A percentile compares a stretch with the other conserved stretches of the same genome.
These are phyloP conservation scores for Fraxinus cuspidata DNA, from an alignment of 257 asterid species.

Conservation along the genomic window DNA sequence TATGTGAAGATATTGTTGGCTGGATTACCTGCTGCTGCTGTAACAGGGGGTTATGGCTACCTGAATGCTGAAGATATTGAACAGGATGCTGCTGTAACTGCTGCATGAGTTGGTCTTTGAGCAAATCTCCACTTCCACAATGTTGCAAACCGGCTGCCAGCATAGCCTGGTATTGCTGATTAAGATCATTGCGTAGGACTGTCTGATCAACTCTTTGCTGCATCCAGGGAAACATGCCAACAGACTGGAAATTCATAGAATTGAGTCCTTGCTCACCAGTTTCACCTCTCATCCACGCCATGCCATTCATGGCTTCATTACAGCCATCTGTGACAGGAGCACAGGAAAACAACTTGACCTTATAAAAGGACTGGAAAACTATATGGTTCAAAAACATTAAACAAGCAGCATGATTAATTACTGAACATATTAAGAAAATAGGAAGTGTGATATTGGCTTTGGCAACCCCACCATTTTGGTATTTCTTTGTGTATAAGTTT, in stretches of 20 bases:
- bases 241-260: slow-evolving; percentile 64
- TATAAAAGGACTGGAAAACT: background rate
- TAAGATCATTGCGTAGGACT: slow-evolving; percentile 61
- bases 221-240: slow-evolving; percentile 81
- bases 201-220: slow-evolving; percentile 79
- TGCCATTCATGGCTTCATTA: slow-evolving; percentile 66
- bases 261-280: slow-evolving; percentile 73
- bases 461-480: background rate
- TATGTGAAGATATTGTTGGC: slow-evolving; percentile 49
- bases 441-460: background rate
- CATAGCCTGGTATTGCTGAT: slow-evolving; percentile 86
- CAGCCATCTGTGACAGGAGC: slow-evolving; percentile 54
- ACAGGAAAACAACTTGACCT: background rate
- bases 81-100: slow-evolving; percentile 83
- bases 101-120: slow-evolving; percentile 73
- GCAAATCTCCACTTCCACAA: slow-evolving; percentile 58
- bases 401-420: background rate
- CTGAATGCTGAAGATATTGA: slow-evolving; percentile 64
- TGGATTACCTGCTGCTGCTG: slow-evolving; percentile 61
- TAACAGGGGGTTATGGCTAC: slow-evolving; percentile 45
- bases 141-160: slow-evolving; percentile 67
- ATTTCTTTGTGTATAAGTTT: background rate
- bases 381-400: slow-evolving; percentile 5
- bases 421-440: background rate
- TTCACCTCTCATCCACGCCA: slow-evolving; percentile 87